These are phyloP conservation scores for Petunia axillaris DNA, from an alignment of 257 asterid genomes.

Conservation along the genomic window DNA sequence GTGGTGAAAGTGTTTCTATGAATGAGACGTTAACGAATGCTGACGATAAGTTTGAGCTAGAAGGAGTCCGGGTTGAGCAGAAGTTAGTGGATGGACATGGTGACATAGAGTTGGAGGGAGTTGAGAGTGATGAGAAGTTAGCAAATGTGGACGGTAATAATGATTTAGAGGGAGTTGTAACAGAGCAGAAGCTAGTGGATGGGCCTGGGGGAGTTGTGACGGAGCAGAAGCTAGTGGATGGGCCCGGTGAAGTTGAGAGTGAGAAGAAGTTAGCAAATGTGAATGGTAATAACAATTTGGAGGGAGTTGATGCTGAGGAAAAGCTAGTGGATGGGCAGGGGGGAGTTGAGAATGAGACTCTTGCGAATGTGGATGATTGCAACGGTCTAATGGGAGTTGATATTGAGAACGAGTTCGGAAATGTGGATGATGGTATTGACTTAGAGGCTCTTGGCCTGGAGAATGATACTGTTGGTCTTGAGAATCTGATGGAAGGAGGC, in stretches of 20 bases:
- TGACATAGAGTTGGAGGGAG: background rate
- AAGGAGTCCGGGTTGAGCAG: background rate
- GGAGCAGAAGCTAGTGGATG: background rate
- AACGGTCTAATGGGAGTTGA: conserved; percentile 12
- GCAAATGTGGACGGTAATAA: background rate
- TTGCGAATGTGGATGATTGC: conserved; percentile 21
- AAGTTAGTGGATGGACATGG: background rate
- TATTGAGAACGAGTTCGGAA: conserved; percentile 12
- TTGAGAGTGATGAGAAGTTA: background rate
- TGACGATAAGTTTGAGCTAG: background rate
- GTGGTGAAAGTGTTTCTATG: background rate
- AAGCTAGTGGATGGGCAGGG: conserved; percentile 4
- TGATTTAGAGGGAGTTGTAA: conserved; percentile 3
- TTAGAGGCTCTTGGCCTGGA: conserved; percentile 21
- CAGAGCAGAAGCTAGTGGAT: background rate
- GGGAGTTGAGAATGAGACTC: conserved; percentile 23
- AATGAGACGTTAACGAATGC: no score
- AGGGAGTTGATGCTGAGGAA: background rate
- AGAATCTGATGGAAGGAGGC: conserved; percentile 28
- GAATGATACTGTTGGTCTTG: conserved; percentile 37
- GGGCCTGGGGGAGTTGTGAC: background rate
- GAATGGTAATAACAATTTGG: background rate
- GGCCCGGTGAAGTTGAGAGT: background rate
- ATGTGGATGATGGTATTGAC: conserved; percentile 24
- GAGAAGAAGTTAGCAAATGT: background rate